Conservation (phyloP, 257 asterid genomes). For the Sherardia arvensis region DNA sequence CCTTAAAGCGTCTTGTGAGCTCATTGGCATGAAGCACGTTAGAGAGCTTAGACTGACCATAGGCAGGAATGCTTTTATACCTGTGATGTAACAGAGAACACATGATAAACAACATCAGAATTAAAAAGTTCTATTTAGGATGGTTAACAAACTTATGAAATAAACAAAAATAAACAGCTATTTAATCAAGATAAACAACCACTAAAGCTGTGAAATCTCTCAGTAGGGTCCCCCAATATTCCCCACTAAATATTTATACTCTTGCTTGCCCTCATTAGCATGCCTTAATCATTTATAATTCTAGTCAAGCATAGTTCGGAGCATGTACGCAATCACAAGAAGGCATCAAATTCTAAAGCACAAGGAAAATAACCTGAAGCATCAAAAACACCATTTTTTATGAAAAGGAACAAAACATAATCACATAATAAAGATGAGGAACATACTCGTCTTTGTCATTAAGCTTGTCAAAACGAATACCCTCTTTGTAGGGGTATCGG, state of each 20-base stretch:
- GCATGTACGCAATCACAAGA: neutral
- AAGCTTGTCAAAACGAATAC: conserved; percentile 55
- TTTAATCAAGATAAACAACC: neutral
- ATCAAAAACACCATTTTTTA: neutral
- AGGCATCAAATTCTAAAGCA: neutral
- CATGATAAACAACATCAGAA: neutral
- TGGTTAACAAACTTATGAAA: too few species aligned
- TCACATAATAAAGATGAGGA: neutral
- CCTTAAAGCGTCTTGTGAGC: conserved; percentile 60
- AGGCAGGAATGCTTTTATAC: conserved; percentile 40
- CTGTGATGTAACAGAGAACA: conserved; percentile 27
- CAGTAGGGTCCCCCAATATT: neutral
- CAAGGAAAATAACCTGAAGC: neutral
- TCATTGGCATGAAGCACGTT: conserved; percentile 68
- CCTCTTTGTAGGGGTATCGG: conserved; percentile 39
- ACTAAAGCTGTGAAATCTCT: neutral
- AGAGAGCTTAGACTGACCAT: conserved; percentile 86
- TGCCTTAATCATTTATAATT: neutral
- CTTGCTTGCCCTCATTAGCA: neutral
- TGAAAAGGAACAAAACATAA: neutral
- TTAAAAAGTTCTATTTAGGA: neutral
- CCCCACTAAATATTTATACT: neutral
- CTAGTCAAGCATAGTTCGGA: neutral
- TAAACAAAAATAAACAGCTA: neutral
- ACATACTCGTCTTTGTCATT: conserved; percentile 49